These are phyloP conservation scores for Sarcomyxa edulis DNA, from an alignment of 768 basidiomycete genomes.

Conservation along the genomic window DNA sequence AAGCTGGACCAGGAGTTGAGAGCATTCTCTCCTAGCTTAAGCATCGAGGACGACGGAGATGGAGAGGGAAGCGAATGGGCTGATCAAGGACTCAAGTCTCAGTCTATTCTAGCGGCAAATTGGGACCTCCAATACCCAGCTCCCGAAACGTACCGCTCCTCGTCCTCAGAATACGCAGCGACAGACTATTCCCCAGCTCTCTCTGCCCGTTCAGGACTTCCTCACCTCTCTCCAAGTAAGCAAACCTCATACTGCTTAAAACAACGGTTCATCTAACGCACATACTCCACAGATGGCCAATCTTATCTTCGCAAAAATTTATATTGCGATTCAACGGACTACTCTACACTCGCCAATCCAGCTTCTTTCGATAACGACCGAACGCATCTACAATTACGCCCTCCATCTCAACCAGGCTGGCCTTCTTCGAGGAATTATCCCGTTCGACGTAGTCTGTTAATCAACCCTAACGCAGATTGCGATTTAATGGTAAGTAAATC, in stretches of 20 bases:
- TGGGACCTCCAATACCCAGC: not conserved
- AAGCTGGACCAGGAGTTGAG: not conserved
- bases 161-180: not conserved
- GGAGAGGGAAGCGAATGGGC: not conserved
- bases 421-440: too few relatives aligned
- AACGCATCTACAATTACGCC: too few relatives aligned
- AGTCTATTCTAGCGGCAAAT: not conserved
- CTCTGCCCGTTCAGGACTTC: not conserved
- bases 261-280: too few relatives aligned
- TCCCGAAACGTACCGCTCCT: not conserved
- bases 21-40: constrained; percentile 4
- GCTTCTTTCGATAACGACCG: too few relatives aligned
- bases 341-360: too few relatives aligned
- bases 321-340: too few relatives aligned
- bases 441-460: too few relatives aligned
- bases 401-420: too few relatives aligned
- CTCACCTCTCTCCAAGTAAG: not conserved
- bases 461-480: too few relatives aligned
- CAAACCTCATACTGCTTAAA: not conserved
- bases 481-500: too few relatives aligned
- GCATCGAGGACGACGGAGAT: not conserved
- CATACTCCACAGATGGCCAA: too few relatives aligned
- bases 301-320: too few relatives aligned
- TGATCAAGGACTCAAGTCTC: not conserved
- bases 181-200: not conserved